phyloP scores from a whole-genome alignment of 2,329 filamentous ascomycete species.

The Ophiosphaerella korrae region DNA sequence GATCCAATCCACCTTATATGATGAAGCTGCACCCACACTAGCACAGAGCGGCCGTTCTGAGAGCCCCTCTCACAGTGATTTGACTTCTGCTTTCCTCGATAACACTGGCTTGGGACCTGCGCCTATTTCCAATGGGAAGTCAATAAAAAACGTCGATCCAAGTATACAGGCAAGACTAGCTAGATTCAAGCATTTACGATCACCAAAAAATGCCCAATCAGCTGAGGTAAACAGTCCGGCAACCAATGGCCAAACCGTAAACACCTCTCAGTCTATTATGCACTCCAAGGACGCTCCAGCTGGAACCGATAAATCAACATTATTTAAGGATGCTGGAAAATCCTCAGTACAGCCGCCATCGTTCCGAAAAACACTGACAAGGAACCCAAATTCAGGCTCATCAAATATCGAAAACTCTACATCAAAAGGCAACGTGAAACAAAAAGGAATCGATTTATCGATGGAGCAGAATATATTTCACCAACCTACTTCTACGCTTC shows the following conservation, averaged over 20 bases:
- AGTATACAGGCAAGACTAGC: slow-evolving; percentile 1
- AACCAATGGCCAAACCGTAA: background rate
- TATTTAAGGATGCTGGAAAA: too few relatives aligned
- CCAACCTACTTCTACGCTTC: too few relatives aligned
- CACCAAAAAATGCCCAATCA: background rate
- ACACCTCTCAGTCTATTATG: background rate
- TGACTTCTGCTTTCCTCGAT: slow-evolving; percentile 13
- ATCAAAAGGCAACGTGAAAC: too few relatives aligned
- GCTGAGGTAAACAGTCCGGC: background rate
- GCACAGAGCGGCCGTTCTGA: background rate
- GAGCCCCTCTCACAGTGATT: slow-evolving; percentile 1
- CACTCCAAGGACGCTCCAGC: too few relatives aligned
- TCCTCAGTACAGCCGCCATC: too few relatives aligned
- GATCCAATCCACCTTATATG: slow-evolving; percentile 17
- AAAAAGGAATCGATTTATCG: too few relatives aligned
- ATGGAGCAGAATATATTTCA: too few relatives aligned
- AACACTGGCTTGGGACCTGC: background rate
- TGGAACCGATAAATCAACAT: too few relatives aligned
- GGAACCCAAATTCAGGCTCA: too few relatives aligned
- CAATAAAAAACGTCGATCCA: background rate
- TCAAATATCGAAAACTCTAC: too few relatives aligned
- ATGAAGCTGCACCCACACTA: background rate
- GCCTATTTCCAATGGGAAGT: background rate
- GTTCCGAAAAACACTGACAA: too few relatives aligned
- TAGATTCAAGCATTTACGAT: background rate